Conservation (phyloP, 768 basidiomycete genomes). For the Hydnum rufescens region DNA sequence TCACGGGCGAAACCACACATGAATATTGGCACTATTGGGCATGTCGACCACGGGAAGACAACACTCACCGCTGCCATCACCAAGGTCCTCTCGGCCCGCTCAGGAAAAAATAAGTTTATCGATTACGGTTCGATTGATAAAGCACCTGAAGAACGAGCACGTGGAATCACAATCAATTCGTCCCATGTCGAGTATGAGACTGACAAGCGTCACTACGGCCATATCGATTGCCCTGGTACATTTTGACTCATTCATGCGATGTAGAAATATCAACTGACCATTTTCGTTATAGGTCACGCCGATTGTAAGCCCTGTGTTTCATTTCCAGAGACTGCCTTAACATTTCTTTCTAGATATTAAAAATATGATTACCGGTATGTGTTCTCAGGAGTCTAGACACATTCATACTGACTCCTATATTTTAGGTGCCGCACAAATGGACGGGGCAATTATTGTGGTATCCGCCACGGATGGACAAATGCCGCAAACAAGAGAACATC, state of each 20-base stretch:
- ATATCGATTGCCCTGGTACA: conserved; percentile 80
- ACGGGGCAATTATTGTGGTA: conserved; percentile 88
- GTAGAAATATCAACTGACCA: background rate
- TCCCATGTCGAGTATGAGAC: conserved; percentile 99
- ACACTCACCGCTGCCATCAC: conserved; percentile 93
- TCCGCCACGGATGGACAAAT: conserved; percentile 98
- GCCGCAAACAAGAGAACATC: conserved; percentile 97
- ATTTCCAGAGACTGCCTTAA: conserved; percentile 3
- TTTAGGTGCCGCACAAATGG: conserved; percentile 72
- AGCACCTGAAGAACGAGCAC: conserved; percentile 97
- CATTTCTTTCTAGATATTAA: conserved; percentile 45
- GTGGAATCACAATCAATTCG: conserved; percentile 98
- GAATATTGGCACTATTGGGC: conserved; percentile 92
- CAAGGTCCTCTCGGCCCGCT: conserved; percentile 62
- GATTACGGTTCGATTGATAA: conserved; percentile 98
- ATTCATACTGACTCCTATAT: no score
- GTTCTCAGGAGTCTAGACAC: no score
- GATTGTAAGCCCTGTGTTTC: conserved; percentile 43
- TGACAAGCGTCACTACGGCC: conserved; percentile 72
- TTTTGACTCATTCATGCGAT: conserved; percentile 11
- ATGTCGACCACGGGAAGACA: conserved; percentile 97
- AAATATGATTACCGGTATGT: conserved; percentile 86
- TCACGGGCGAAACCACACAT: conserved; percentile 71
- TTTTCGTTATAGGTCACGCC: conserved; percentile 36
- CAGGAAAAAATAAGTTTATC: conserved; percentile 66